Percentiles rank a stretch among this genome's conserved stretches.
Conservation (phyloP, 208 protist genomes). For the Acanthamoeba culbertsoni region DNA sequence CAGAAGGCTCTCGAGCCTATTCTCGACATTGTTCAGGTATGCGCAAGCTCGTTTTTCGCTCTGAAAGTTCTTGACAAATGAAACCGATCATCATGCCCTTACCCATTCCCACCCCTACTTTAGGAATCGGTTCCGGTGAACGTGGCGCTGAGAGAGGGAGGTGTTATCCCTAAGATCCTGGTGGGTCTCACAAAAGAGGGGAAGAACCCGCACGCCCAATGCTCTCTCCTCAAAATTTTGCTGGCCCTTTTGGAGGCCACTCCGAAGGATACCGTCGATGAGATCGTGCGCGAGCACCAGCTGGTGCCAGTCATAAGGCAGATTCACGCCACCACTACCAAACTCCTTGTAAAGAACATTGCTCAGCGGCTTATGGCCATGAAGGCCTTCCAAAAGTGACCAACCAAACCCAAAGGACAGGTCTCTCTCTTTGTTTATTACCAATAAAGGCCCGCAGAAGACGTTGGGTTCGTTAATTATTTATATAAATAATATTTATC, state of each 20-base stretch:
- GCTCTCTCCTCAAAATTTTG: slow-evolving; percentile 57
- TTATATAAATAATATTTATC: no score
- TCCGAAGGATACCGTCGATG: background rate
- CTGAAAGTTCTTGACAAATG: no score
- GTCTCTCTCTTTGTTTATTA: no score
- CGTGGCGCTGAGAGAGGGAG: slow-evolving; percentile 16
- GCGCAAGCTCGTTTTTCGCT: no score
- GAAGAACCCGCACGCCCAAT: slow-evolving; percentile 49
- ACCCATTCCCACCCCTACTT: no score
- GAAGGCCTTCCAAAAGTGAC: slow-evolving; percentile 27
- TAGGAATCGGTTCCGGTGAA: slow-evolving; percentile 57
- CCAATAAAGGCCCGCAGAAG: no score
- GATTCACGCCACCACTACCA: slow-evolving; percentile 50
- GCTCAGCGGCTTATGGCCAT: slow-evolving; percentile 40
- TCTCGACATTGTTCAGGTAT: slow-evolving; percentile 43
- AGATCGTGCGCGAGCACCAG: background rate
- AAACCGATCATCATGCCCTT: no score
- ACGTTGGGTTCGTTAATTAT: no score
- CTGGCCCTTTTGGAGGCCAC: slow-evolving; percentile 31
- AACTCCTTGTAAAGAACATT: slow-evolving; percentile 60
- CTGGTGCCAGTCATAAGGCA: slow-evolving; percentile 39
- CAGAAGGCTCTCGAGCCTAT: slow-evolving; percentile 50
- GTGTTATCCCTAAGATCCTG: slow-evolving; percentile 56
- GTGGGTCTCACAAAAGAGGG: background rate
- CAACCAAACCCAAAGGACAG: background rate